Base-by-base conservation (phyloP, 2,329 filamentous ascomycete genomes). In the Ophiosphaerella korrae region DNA sequence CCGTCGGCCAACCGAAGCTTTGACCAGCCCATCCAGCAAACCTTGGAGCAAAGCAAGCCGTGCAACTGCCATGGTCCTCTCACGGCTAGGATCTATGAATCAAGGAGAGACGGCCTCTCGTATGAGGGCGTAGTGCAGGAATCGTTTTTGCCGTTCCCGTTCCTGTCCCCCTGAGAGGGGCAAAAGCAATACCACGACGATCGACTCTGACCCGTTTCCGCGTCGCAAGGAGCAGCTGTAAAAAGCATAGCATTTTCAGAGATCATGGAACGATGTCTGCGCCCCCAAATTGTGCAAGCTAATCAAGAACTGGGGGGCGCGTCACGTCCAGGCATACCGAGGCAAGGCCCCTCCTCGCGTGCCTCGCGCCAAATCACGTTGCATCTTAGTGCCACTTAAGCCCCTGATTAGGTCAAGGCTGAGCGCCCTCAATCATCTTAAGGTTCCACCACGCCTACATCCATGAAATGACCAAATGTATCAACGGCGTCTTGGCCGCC, bases 21-120 rank as follows among this genome's bases (percentile, higher is more conserved):
- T 55, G 66, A 55, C 67, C 68, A 63, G 42, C 26, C 47, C 35
- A 49, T 43, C 49, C 53, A 50, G 21, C 45, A 53, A 61, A 53
- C 51, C 49, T 59, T 60, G 34, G 13, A 36, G 7, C 16, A 58
- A 60, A 64, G 55, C 53, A 62, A 61, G 55, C 61, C 43, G 61
- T 60, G 67, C 64, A 67, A 61, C 54, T 63, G 58, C 64, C 65
- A 68, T 48, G 50, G 47, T 43, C 57, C 48, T 62, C 52, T 55
- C 62, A 64, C 57, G 54, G 59, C 62, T 50, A 45, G 33, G 29
- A 52, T 56, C 48, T 39, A 50, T 63, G 62, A 66, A 67, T 68
- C 58, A 67, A 55, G 45, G 44, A 51, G 52, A 42, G 16, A 45
- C 49, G 31, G 48, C 58, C 56, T 53, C 32, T 37, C 52, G 38